phyloP scores from a whole-genome alignment of 352 stramenopile species.

The Globisporangium perplexum region DNA sequence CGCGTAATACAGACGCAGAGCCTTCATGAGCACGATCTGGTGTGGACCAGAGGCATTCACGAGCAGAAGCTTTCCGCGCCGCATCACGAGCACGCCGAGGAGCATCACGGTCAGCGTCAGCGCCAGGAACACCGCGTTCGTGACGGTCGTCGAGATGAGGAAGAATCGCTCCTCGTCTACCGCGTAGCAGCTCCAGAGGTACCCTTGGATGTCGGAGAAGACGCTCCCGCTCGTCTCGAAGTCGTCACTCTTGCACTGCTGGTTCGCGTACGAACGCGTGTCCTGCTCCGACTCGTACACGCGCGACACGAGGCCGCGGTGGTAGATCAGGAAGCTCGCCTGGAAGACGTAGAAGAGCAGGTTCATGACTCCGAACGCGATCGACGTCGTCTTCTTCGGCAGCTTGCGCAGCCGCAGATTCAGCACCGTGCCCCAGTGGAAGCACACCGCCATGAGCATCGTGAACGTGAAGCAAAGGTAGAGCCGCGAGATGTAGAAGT shows the following conservation, averaged over 20 bases:
- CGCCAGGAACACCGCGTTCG: conserved; percentile 70
- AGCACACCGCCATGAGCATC: conserved; percentile 85
- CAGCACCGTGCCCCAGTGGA: conserved; percentile 84
- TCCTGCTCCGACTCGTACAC: conserved; percentile 75
- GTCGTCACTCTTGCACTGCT: conserved; percentile 66
- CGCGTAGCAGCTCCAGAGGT: conserved; percentile 78
- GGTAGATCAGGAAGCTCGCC: conserved; percentile 57
- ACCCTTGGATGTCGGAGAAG: conserved; percentile 85
- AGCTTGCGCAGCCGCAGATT: conserved; percentile 72
- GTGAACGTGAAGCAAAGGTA: conserved; percentile 86
- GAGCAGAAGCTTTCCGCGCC: conserved; percentile 64
- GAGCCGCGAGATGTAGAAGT: conserved; percentile 79
- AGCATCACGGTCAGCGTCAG: conserved; percentile 77
- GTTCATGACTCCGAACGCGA: conserved; percentile 71
- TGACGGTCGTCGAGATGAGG: conserved; percentile 72
- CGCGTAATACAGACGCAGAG: conserved; percentile 81
- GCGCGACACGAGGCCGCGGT: conserved; percentile 55
- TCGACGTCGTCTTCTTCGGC: conserved; percentile 53
- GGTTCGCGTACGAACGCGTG: conserved; percentile 62
- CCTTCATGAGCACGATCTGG: conserved; percentile 76
- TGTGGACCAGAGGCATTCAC: conserved; percentile 65
- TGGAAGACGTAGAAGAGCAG: conserved; percentile 79
- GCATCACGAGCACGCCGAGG: conserved; percentile 85
- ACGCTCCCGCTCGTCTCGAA: conserved; percentile 51
- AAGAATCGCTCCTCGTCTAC: conserved; percentile 70